Evolutionary conservation across 192 early-diverging fungal genomes (phyloP), one percentile per base, ranked within the genome.

Genomic region (Entomortierella lignicola): DNA sequence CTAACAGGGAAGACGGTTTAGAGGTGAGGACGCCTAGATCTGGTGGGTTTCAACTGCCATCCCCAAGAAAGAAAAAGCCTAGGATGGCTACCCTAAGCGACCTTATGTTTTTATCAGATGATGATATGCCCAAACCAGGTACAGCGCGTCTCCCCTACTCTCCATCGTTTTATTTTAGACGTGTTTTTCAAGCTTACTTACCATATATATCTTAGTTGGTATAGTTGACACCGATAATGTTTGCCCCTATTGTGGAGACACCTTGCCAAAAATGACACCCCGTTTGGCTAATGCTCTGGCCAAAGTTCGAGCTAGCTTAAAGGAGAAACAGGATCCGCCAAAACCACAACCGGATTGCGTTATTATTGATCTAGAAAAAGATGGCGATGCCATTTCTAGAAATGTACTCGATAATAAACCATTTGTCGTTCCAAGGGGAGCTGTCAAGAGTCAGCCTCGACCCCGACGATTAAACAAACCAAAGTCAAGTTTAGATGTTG

Each of bases 161-260:
- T n/a, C n/a, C n/a, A n/a, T n/a, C n/a, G n/a, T n/a, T n/a, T n/a
- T n/a, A n/a, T n/a, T n/a, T n/a, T n/a, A n/a, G n/a, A n/a, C n/a
- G n/a, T n/a, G n/a, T n/a, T n/a, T n/a, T n/a, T n/a, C n/a, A n/a
- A n/a, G n/a, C n/a, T n/a, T n/a, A n/a, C n/a, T n/a, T n/a, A n/a
- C n/a, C n/a, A n/a, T n/a, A n/a, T n/a, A n/a, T n/a, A n/a, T 0
- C 2, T 7, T 44, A 0, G 26, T 41, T 2, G 23, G 15, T 2
- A 31, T 27, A 17, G 6, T 2, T 7, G 53, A 32, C 3, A 39
- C 32, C 6, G 56, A 69, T 7, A 43, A 44, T n/a, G n/a, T 64
- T 17, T 77, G 73, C 32, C 73, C 73, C 3, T 77, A 77, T 21
- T 79, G 67, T 29, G 55, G 67, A 4, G 75, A 79, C 23, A 21